Percentiles rank a stretch among this genome's conserved stretches.
phyloP scores from a whole-genome alignment of 139 green algal species.

The Volvox africanus region DNA sequence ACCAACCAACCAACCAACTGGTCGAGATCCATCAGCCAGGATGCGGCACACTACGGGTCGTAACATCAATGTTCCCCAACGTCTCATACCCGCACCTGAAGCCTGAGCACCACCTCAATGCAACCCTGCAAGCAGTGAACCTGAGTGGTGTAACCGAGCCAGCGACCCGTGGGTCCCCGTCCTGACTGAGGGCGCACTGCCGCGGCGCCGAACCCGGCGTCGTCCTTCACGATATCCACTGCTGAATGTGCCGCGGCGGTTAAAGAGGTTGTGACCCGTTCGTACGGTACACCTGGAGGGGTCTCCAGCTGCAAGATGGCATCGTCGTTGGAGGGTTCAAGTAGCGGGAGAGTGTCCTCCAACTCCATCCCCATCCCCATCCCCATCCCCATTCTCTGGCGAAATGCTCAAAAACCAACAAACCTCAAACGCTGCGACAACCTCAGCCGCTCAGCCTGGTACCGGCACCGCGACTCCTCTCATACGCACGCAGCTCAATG shows the following conservation, averaged over 20 bases:
- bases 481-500: too few species aligned
- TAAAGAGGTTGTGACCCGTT: background rate
- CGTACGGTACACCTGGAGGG: background rate
- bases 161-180: background rate
- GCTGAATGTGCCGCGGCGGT: background rate
- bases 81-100: background rate
- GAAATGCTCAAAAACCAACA: too few species aligned
- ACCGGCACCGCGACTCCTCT: too few species aligned
- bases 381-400: too few species aligned
- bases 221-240: background rate
- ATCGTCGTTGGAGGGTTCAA: too few species aligned
- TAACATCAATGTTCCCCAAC: background rate
- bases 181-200: background rate
- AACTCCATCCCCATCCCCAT: too few species aligned
- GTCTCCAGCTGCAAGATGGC: constrained; percentile 8
- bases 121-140: constrained; percentile 26
- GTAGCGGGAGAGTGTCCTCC: too few species aligned
- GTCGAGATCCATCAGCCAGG: too few species aligned
- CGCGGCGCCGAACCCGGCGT: background rate
- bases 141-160: background rate
- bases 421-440: too few species aligned
- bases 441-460: too few species aligned
- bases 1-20: too few species aligned
- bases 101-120: constrained; percentile 5
- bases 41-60: background rate